These are phyloP conservation scores for Hondaea fermentalgiana DNA, from an alignment of 108 stramenopile genomes.

Conservation along the genomic window DNA sequence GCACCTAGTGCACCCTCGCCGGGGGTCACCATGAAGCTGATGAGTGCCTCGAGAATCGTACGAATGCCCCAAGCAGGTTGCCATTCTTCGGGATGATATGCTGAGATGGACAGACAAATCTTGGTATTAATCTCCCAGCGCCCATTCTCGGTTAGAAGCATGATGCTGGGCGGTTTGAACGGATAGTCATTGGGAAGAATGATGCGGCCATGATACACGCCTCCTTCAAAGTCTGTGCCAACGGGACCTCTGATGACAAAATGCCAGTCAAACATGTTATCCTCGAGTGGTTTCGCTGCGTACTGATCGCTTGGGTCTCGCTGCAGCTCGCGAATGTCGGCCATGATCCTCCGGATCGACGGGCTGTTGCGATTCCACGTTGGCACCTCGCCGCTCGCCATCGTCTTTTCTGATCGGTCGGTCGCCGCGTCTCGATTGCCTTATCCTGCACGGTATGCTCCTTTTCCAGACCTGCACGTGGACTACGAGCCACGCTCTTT, in stretches of 20 bases:
- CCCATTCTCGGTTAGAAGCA: constrained; percentile 86
- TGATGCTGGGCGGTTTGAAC: constrained; percentile 89
- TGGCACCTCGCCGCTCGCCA: not conserved
- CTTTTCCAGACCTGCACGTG: no score
- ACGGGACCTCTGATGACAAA: constrained; percentile 91
- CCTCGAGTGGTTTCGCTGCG: constrained; percentile 74
- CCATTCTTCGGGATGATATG: constrained; percentile 96
- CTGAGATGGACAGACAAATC: constrained; percentile 84
- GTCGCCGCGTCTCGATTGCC: no score
- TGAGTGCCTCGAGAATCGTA: constrained; percentile 88
- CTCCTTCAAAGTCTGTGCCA: constrained; percentile 76
- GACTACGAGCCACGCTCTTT: no score
- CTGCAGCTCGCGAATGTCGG: constrained; percentile 85
- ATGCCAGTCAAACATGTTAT: constrained; percentile 64
- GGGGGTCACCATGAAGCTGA: constrained; percentile 84
- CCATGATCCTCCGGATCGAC: constrained; percentile 61
- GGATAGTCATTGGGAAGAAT: constrained; percentile 54
- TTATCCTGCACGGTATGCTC: no score
- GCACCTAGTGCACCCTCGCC: constrained; percentile 92
- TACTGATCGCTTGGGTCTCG: constrained; percentile 84
- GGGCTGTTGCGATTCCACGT: constrained; percentile 17
- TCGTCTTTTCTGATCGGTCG: no score
- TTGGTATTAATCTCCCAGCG: constrained; percentile 87
- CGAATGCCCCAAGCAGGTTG: constrained; percentile 83
- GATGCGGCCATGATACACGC: constrained; percentile 92